Conservation (phyloP, 805 yeast genomes). For the Candida yuanshanica region DNA sequence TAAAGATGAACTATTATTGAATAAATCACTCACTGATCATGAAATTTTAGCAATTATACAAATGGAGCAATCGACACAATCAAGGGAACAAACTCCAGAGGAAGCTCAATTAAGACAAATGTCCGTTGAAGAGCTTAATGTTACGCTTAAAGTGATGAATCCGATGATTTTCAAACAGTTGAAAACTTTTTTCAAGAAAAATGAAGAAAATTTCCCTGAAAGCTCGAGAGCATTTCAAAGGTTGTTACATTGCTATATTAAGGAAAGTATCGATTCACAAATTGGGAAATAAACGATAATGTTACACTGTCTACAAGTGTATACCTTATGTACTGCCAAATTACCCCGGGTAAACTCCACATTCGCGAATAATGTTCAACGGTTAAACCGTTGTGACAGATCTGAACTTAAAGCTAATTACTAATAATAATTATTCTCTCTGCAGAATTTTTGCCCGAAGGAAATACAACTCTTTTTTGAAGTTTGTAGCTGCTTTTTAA, state of each 20-base stretch:
- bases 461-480: no score
- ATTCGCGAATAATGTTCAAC: no score
- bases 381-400: no score
- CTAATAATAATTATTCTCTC: no score
- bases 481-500: no score
- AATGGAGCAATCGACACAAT: conserved; percentile 4
- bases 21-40: conserved; percentile 27
- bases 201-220: conserved; percentile 10
- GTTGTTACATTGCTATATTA: conserved; percentile 10
- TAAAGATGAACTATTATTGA: conserved; percentile 28
- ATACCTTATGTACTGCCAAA: no score
- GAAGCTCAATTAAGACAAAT: not conserved
- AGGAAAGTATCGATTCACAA: conserved; percentile 2
- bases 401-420: no score
- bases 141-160: conserved; percentile 5
- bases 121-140: conserved; percentile 2
- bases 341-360: no score
- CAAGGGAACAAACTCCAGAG: not conserved
- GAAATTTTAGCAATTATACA: conserved; percentile 25
- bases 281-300: not conserved
- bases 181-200: conserved; percentile 10
- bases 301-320: no score
- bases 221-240: conserved; percentile 8
- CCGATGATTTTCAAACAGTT: conserved; percentile 11
- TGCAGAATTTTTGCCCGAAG: no score